A percentile compares a stretch with the other conserved stretches of the same genome.
These are phyloP conservation scores for Pseudozyma hubeiensis DNA, from an alignment of 1,284 basidiomycete genomes.

Conservation along the genomic window DNA sequence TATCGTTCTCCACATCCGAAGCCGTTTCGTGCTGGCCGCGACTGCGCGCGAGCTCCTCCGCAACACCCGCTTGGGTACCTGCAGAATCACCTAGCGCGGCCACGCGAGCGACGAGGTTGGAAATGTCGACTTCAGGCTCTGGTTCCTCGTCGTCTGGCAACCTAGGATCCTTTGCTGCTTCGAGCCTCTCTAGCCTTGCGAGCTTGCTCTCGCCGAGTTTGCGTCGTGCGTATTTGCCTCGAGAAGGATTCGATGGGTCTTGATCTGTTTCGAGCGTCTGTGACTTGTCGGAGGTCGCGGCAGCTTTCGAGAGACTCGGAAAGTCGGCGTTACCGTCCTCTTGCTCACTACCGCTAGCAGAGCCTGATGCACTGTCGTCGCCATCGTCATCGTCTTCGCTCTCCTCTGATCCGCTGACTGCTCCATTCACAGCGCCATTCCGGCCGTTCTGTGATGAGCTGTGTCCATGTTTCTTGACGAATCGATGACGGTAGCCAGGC, in stretches of 20 bases:
- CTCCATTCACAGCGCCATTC: background rate
- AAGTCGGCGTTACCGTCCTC: conserved; percentile 35
- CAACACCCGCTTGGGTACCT: conserved; percentile 34
- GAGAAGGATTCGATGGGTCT: conserved; percentile 21
- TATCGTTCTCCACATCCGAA: conserved; percentile 55
- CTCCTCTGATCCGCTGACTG: background rate
- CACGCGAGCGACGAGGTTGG: conserved; percentile 53
- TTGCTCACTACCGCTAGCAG: conserved; percentile 11
- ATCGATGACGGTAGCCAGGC: conserved; percentile 24
- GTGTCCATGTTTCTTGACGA: conserved; percentile 19
- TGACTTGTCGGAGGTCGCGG: conserved; percentile 7
- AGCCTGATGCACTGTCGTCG: conserved; percentile 4
- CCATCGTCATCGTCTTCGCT: conserved; percentile 5
- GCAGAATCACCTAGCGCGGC: conserved; percentile 48
- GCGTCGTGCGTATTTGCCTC: conserved; percentile 54
- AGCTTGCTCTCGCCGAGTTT: conserved; percentile 56
- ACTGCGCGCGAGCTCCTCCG: conserved; percentile 28
- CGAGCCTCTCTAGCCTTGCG: conserved; percentile 48
- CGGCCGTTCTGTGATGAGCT: background rate
- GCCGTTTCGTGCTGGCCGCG: conserved; percentile 46
- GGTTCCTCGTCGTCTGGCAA: conserved; percentile 51
- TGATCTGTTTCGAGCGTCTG: conserved; percentile 9
- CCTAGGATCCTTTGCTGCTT: conserved; percentile 45
- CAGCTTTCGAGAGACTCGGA: conserved; percentile 33
- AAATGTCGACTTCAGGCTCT: conserved; percentile 64